Percentiles rank a stretch among this genome's conserved stretches.
Conservation (phyloP, 352 stramenopile genomes). For the Pythium coloratum region DNA sequence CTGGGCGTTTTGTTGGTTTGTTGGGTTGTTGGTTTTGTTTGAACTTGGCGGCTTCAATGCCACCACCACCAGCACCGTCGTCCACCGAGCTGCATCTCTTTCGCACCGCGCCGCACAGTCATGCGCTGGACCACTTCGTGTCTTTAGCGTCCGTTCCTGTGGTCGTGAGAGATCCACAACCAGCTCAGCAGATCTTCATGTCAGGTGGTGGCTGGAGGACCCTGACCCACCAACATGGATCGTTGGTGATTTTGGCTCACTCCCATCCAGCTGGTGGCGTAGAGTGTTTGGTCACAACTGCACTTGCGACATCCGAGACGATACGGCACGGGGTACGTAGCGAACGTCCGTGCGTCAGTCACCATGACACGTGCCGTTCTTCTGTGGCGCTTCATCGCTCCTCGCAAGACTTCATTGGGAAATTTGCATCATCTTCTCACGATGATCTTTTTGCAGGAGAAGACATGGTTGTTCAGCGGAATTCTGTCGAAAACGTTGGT, state of each 20-base stretch:
- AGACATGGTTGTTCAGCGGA: background rate
- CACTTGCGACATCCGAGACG: conserved; percentile 7
- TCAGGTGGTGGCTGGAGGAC: no score
- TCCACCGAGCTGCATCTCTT: conserved; percentile 24
- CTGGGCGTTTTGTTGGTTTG: background rate
- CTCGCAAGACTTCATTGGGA: background rate
- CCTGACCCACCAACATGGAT: no score
- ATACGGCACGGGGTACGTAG: background rate
- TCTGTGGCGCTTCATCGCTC: background rate
- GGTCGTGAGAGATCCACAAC: background rate
- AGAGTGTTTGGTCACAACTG: conserved; percentile 2
- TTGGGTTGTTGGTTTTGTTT: no score
- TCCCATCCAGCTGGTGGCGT: conserved; percentile 16
- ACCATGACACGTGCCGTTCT: conserved; percentile 3
- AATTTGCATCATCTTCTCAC: background rate
- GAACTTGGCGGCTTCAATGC: background rate
- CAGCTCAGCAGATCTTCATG: background rate
- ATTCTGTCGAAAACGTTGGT: background rate
- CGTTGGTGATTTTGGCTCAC: background rate
- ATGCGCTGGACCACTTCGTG: conserved; percentile 18
- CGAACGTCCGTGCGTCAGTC: conserved; percentile 3
- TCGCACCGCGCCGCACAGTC: conserved; percentile 14
- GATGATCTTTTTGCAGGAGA: background rate
- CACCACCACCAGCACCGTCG: background rate
- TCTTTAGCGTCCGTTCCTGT: conserved; percentile 6